These are phyloP conservation scores for Isatis lusitanica DNA, from an alignment of 441 rosid species.

Conservation along the genomic window DNA sequence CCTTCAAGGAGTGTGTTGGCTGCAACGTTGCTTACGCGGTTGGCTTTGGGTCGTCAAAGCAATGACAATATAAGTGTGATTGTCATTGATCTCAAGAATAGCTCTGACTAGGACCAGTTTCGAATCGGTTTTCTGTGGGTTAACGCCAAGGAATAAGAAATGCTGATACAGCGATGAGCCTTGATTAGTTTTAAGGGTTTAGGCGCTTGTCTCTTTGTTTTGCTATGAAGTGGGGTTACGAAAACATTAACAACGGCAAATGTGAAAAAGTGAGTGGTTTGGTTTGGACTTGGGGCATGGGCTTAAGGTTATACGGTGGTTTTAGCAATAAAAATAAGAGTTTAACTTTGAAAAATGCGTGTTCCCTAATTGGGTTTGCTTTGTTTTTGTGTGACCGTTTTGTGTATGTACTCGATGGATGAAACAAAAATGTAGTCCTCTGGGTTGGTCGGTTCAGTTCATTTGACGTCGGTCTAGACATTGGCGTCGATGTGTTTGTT, in stretches of 20 bases:
- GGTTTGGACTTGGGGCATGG: neutral
- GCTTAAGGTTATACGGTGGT: neutral
- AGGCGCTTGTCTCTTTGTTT: neutral
- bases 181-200: conserved; percentile 3
- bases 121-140: neutral
- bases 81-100: conserved; percentile 58
- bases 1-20: conserved; percentile 59
- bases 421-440: neutral
- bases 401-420: neutral
- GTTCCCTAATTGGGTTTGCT: neutral
- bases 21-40: conserved; percentile 69
- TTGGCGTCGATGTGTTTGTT: neutral
- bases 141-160: conserved; percentile 3
- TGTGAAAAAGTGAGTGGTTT: neutral
- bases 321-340: conserved; percentile 6
- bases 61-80: conserved; percentile 75
- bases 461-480: neutral
- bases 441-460: neutral
- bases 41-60: conserved; percentile 72
- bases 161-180: conserved; percentile 7
- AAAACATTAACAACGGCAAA: neutral
- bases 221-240: neutral
- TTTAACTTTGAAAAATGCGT: neutral
- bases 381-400: neutral
- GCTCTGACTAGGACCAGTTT: neutral